phyloP scores from a whole-genome alignment of 176 grass and related monocot genomes.

The Paspalum notatum region DNA sequence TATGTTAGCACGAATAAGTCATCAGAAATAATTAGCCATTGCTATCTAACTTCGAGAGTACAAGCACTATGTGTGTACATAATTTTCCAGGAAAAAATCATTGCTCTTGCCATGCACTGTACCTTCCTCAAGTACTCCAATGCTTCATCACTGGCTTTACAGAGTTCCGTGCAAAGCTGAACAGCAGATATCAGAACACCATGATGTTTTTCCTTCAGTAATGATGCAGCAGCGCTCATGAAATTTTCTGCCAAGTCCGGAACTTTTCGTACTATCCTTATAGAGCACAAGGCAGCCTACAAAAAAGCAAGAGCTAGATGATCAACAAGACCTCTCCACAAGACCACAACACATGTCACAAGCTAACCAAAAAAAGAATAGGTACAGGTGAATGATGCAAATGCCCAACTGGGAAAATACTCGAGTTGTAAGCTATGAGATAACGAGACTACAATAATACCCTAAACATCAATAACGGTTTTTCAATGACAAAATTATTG shows the following conservation, averaged over 20 bases:
- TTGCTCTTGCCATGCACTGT: conserved; percentile 7
- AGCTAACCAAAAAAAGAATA: conserved; percentile 11
- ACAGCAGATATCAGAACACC: conserved; percentile 89
- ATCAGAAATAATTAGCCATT: conserved; percentile 3
- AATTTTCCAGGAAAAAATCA: conserved; percentile 4
- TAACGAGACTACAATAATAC: background rate
- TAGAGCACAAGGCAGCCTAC: conserved; percentile 94
- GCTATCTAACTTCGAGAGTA: background rate
- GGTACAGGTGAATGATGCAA: background rate
- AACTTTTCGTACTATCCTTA: conserved; percentile 95
- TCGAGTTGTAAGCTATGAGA: conserved; percentile 8
- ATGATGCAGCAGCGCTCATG: conserved; percentile 66
- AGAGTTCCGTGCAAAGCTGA: conserved; percentile 95
- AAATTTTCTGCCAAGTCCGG: conserved; percentile 95
- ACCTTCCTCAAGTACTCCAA: conserved; percentile 89
- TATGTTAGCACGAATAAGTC: background rate
- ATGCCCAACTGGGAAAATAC: background rate
- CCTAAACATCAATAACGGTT: background rate
- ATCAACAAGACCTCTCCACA: conserved; percentile 28
- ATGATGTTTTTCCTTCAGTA: conserved; percentile 97
- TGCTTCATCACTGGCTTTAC: conserved; percentile 86
- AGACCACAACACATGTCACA: conserved; percentile 27
- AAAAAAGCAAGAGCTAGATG: conserved; percentile 31
- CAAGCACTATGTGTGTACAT: background rate
- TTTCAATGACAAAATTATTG: conserved; percentile 4